Conservation (phyloP, 345 rosid species). For the Atalantia buxifolia region DNA sequence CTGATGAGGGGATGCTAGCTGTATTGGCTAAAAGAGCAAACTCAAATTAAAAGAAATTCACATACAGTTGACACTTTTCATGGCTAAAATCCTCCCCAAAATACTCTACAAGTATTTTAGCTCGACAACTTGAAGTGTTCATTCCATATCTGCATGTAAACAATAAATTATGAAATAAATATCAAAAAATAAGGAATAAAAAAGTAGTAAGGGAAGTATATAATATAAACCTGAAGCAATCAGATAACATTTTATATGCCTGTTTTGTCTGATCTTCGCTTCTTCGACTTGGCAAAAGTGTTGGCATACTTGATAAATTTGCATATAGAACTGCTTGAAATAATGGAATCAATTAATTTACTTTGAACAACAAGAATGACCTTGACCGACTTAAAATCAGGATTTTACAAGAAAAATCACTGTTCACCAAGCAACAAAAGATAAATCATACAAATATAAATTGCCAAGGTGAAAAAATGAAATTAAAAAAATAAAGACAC, state of each 20-base stretch:
- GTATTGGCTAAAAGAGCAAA: neutral
- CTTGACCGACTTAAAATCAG: neutral
- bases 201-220: neutral
- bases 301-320: slow-evolving; percentile 63
- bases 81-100: slow-evolving; percentile 71
- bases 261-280: slow-evolving; percentile 64
- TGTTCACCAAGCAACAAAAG: neutral
- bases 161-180: neutral
- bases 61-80: slow-evolving; percentile 69
- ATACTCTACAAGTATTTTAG: slow-evolving; percentile 70
- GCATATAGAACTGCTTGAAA: slow-evolving; percentile 61
- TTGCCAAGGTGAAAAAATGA: neutral
- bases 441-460: neutral
- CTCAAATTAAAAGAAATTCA: neutral
- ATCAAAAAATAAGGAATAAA: neutral
- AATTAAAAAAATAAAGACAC: neutral
- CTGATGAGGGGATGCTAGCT: neutral
- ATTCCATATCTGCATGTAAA: slow-evolving; percentile 69
- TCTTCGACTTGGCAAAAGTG: slow-evolving; percentile 71
- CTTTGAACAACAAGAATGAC: neutral
- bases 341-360: neutral
- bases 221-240: slow-evolving; percentile 59
- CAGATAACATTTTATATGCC: slow-evolving; percentile 79
- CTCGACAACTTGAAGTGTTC: slow-evolving; percentile 80
- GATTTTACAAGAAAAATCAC: neutral